Base-by-base conservation (phyloP, 441 rosid species). In the Cnidoscolus chayamansa region DNA sequence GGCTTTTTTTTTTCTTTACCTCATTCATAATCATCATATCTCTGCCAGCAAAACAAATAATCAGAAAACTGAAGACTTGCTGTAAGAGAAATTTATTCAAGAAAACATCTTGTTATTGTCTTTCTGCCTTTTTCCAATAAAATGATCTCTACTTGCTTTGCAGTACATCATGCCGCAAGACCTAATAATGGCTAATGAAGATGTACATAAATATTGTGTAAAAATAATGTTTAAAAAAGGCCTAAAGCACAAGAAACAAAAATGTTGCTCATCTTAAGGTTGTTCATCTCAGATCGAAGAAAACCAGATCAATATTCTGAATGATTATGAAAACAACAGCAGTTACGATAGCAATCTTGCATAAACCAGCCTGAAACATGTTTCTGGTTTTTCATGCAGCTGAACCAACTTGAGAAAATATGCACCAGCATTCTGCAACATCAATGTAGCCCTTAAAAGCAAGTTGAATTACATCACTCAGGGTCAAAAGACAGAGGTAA, bases 261-360 rank as follows among this genome's bases (percentile, higher is more conserved):
- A 74, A 60, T 65, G 37, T 53, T 16, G 1, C 10, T 57, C 55
- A 16, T 17, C 69, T 63, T 63, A 49, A 32, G 54, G 65, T 54
- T 19, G 25, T 25, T 25, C 25, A 25, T 25, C 25, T 25, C 25
- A 25, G 25, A 25, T 25, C 25, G 32, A 47, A n/a, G 53, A 20
- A 17, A 25, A 71, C 67, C 15, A 40, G 35, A 48, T 35, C n/a
- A 50, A 3, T n/a, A 65, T n/a, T n/a, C 51, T 16, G 12, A 8
- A 7, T n/a, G 70, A 32, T 7, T 48, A 65, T 60, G 20, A 31
- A 15, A 68, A 35, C n/a, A 63, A 31, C 48, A n/a, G 45, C 45
- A 57, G 63, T 13, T 15, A 65, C 65, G 35, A 37, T 31, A 25
- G 13, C 17, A 20, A 49, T 47, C 51, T 47, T 19, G n/a, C 7